A percentile compares a stretch with the other conserved stretches of the same genome.
Conservation (phyloP, 768 basidiomycete genomes). For the Piloderma croceum region DNA sequence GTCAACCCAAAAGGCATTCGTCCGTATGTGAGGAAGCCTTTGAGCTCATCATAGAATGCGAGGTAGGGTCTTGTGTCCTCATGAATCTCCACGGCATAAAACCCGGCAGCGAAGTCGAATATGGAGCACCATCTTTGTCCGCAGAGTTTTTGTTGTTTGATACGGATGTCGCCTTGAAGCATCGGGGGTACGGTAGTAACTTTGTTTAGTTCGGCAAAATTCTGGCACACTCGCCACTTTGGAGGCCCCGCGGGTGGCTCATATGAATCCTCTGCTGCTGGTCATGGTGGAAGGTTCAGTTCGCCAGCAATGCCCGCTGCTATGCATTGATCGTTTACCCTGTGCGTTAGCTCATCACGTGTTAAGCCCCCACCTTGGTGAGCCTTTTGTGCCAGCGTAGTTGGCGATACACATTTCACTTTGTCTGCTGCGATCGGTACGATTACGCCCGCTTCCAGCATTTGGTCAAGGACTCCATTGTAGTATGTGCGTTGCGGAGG, state of each 20-base stretch:
- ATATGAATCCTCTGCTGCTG: constrained; percentile 11
- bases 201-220: constrained; percentile 31
- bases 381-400: constrained; percentile 11
- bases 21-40: constrained; percentile 30
- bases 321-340: constrained; percentile 10
- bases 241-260: background rate
- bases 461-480: constrained; percentile 19
- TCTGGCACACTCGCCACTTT: constrained; percentile 36
- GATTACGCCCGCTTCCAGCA: constrained; percentile 24
- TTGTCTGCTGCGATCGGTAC: constrained; percentile 4
- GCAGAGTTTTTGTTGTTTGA: constrained; percentile 31
- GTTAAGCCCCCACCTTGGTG: constrained; percentile 5
- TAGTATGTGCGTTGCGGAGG: constrained; percentile 14
- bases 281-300: constrained; percentile 1
- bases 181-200: constrained; percentile 25
- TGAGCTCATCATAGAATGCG: constrained; percentile 32
- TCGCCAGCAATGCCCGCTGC: constrained; percentile 1
- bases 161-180: constrained; percentile 32
- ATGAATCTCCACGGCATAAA: constrained; percentile 20
- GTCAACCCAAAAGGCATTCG: constrained; percentile 38
- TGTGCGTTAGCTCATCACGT: constrained; percentile 5
- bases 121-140: constrained; percentile 31
- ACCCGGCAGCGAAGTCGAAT: constrained; percentile 37
- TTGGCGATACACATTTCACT: constrained; percentile 9
- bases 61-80: constrained; percentile 15